phyloP scores from a whole-genome alignment of 257 asterid species.

The Ligustrum vulgare region DNA sequence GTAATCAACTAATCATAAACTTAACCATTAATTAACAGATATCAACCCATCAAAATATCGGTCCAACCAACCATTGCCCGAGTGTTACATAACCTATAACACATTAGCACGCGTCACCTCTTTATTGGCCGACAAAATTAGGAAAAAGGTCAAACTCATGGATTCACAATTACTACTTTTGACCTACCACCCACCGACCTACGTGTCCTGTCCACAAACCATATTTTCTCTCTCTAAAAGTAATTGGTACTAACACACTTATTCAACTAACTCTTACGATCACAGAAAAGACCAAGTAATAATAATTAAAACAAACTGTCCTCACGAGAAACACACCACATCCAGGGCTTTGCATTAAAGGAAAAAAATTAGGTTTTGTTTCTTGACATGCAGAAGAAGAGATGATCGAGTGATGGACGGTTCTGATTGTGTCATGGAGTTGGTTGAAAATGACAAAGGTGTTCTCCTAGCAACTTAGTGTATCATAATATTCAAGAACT shows the following conservation, averaged over 20 bases:
- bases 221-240: neutral
- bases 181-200: slow-evolving; percentile 8
- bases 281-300: neutral
- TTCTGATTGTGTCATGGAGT: slow-evolving; percentile 75
- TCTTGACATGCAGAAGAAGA: slow-evolving; percentile 24
- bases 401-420: slow-evolving; percentile 60
- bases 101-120: slow-evolving; percentile 20
- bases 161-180: neutral
- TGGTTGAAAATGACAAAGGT: slow-evolving; percentile 79
- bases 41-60: no score
- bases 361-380: neutral
- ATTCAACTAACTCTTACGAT: neutral
- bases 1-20: no score
- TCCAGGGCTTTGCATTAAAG: neutral
- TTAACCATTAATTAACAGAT: no score
- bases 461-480: slow-evolving; percentile 52
- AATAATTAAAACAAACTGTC: neutral
- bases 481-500: slow-evolving; percentile 78
- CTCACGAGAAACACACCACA: neutral
- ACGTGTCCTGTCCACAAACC: slow-evolving; percentile 16
- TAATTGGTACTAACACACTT: neutral
- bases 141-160: neutral
- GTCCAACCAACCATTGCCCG: no score
- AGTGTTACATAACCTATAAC: neutral
- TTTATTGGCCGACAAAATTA: neutral